These are phyloP conservation scores for Inonotus obliquus DNA, from an alignment of 1,284 basidiomycete species.

Conservation along the genomic window DNA sequence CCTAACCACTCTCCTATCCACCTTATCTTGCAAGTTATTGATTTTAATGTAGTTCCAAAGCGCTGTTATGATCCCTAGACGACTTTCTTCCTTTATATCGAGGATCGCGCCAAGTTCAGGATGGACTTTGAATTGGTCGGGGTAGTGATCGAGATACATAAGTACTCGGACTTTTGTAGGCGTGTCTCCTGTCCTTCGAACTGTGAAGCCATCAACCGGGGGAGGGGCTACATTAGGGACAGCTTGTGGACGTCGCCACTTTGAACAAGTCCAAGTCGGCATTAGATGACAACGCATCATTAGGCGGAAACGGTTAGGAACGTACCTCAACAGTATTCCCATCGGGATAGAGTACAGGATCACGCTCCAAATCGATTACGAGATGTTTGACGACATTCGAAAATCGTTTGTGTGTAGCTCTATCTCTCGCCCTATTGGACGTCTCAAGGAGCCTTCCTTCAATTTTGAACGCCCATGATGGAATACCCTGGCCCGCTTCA, in stretches of 20 bases:
- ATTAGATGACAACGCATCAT: conserved; percentile 18
- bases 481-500: conserved; percentile 71
- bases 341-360: conserved; percentile 79
- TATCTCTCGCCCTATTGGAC: conserved; percentile 56
- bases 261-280: conserved; percentile 18
- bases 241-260: conserved; percentile 64
- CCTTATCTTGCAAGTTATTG: conserved; percentile 85
- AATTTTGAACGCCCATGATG: conserved; percentile 86
- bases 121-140: conserved; percentile 81
- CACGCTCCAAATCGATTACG: conserved; percentile 85
- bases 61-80: conserved; percentile 76
- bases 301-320: not conserved
- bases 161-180: conserved; percentile 77
- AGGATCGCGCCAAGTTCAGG: conserved; percentile 77
- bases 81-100: conserved; percentile 82
- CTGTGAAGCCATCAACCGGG: conserved; percentile 83
- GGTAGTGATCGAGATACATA: conserved; percentile 81
- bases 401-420: conserved; percentile 69
- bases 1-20: conserved; percentile 76
- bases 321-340: conserved; percentile 73
- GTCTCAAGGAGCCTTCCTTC: conserved; percentile 81
- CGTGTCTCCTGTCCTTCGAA: conserved; percentile 78
- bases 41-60: conserved; percentile 94
- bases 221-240: conserved; percentile 41
- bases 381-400: conserved; percentile 83